Base-by-base conservation (phyloP, 768 basidiomycete species). In the Porphyrellus cyaneotinctus region DNA sequence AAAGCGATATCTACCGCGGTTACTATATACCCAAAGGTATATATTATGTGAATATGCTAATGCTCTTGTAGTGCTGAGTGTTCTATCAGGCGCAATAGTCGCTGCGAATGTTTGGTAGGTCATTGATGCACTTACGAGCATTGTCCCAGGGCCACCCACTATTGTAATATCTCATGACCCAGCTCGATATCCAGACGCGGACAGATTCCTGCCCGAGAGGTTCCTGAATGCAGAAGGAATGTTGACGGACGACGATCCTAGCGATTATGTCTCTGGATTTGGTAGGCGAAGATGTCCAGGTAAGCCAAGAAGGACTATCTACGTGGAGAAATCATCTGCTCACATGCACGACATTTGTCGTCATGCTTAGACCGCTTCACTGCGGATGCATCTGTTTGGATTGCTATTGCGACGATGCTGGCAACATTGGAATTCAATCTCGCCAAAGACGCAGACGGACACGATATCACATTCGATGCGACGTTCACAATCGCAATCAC, bases 11-110 rank as follows among this genome's bases (percentile, higher is more conserved):
- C n/a, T 56, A 52, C 18, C 37, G 32, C 4, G 49, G 44, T 43
- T 52, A 51, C 41, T 38, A 37, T 23, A 51, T 56, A 32, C 50
- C 54, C 1, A 32, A 42, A 20, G 54, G 54, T 52, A 38, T 18
- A 24, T 28, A 22, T 13, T 28, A 3, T 2, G 3, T 17, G 26
- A 7, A 18, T 22, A 7, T 15, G 31, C 11, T 12, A n/a, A 13
- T 18, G n/a, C n/a, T 14, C 20, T 33, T 22, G 18, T 8, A 8
- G 13, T 43, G 3, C 2, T 45, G 10, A 20, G 4, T 31, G 10
- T 11, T 18, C 23, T 13, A 9, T n/a, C 11, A 47, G 47, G 47
- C 2, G 24, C 47, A 7, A 38, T n/a, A 24, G n/a, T 47, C 24
- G 3, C 37, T 17, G 20, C 26, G 28, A 47, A 47, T 15, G 14